Base-by-base conservation (phyloP, 1,284 basidiomycete species). In the Fereydounia khargensis region DNA sequence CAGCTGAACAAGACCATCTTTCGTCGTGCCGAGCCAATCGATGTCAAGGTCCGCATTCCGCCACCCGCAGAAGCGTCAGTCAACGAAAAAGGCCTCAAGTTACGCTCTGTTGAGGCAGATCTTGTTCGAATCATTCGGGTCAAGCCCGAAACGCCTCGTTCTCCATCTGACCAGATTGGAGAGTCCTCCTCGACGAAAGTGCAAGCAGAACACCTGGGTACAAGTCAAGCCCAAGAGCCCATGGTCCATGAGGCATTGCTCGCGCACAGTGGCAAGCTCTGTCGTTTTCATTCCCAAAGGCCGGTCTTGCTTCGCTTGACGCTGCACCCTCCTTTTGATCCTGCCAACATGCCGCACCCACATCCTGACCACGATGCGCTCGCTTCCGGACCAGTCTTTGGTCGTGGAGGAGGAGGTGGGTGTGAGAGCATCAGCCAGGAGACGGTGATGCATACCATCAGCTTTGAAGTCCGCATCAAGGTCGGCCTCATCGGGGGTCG, bases 341-440 rank as follows among this genome's bases (percentile, higher is more conserved):
- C 54, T 1, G 41, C 49, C 21, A 58, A 71, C 44, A 70, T 73
- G 52, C 65, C 66, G 2, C 67, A 72, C 37, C 68, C 68, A 9
- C 64, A 69, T 44, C 68, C 68, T 2, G 68, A 71, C 35, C 68
- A 71, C 42, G 68, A 71, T 30, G 67, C 68, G 7, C 53, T 65
- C 4, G 50, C 47, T 11, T 56, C 57, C 0, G 67, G 64, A 1
- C 59, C 66, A 11, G 54, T 68, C 19, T 61, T 55, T 16, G 60
- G 52, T 1, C 40, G 61, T 1, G 69, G 63, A 13, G 72, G 67
- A 13, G 69, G 68, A 11, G 65, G 68, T 10, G 57, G 65, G 9
- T 75, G 73, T 47, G 69, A 73, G 45, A 67, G 67, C 28, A 64
- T 75, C 44, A 66, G 55, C 19, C 73, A 75, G 36, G 64, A 70